Conservation (phyloP, 163 green algal species). For the Chlamydomonas reinhardtii region DNA sequence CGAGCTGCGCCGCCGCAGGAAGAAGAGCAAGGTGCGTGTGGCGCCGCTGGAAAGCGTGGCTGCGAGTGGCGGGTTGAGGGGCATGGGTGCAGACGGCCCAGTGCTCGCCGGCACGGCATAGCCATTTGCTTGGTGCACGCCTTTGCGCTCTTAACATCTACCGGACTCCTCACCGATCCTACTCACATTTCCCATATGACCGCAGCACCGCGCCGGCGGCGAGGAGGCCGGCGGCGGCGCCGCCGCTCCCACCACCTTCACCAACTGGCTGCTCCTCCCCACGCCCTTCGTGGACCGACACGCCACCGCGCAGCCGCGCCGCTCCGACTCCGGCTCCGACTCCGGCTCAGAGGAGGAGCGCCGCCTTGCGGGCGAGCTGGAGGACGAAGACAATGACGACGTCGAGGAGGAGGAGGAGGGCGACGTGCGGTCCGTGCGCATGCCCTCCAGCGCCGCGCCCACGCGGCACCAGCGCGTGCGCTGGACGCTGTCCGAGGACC, state of each 20-base stretch:
- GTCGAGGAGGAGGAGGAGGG: not conserved
- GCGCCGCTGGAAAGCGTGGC: no score
- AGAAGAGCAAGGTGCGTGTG: no score
- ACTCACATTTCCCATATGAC: no score
- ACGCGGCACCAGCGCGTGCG: constrained; percentile 12
- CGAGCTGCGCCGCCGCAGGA: no score
- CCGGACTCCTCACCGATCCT: no score
- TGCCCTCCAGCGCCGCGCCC: constrained; percentile 29
- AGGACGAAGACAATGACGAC: not conserved
- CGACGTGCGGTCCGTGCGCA: not conserved
- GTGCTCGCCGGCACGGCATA: no score
- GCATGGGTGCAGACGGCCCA: no score
- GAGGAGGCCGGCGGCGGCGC: not conserved
- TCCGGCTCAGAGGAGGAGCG: not conserved
- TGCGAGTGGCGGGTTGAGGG: no score
- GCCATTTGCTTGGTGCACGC: no score
- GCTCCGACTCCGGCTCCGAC: no score
- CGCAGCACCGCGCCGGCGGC: not conserved
- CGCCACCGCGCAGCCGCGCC: no score
- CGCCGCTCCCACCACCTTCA: not conserved
- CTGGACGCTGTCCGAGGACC: constrained; percentile 41
- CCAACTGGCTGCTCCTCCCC: not conserved
- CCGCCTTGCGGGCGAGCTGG: not conserved
- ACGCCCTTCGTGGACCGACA: not conserved
- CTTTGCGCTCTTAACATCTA: no score